Conservation (phyloP, 148 eudicot genomes). For the Silene latifolia region DNA sequence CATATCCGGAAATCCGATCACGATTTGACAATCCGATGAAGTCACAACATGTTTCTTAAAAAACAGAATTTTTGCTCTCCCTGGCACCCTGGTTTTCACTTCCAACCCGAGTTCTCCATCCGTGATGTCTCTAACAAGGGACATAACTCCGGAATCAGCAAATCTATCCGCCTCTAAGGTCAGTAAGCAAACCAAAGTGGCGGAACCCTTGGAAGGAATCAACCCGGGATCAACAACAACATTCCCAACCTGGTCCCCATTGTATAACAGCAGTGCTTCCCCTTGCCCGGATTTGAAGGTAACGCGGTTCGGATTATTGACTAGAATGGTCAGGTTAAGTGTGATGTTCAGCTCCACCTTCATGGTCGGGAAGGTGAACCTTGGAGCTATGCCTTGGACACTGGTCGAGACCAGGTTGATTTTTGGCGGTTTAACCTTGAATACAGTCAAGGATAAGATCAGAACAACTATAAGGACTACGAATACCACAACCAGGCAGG, state of each 20-base stretch:
- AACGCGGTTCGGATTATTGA: conserved; percentile 29
- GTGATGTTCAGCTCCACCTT: conserved; percentile 27
- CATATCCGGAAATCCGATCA: conserved; percentile 27
- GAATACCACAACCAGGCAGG: conserved; percentile 12
- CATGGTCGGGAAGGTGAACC: conserved; percentile 24
- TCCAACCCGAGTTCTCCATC: conserved; percentile 25
- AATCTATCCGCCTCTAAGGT: conserved; percentile 24
- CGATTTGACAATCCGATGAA: conserved; percentile 28
- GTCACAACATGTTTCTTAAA: conserved; percentile 28
- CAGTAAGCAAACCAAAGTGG: conserved; percentile 20
- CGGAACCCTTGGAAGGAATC: conserved; percentile 23
- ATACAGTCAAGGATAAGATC: conserved; percentile 22
- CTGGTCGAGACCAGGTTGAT: conserved; percentile 20
- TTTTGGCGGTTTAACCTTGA: conserved; percentile 20
- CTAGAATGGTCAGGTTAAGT: conserved; percentile 26
- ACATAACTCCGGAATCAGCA: conserved; percentile 6
- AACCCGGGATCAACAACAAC: conserved; percentile 20
- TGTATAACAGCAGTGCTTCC: conserved; percentile 14
- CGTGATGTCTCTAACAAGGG: conserved; percentile 8
- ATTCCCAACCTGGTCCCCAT: conserved; percentile 29
- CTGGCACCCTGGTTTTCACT: conserved; percentile 31
- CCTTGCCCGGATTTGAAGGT: conserved; percentile 27
- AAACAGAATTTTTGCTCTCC: conserved; percentile 23
- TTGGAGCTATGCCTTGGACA: conserved; percentile 30
- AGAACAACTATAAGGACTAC: not conserved